Evolutionary conservation across 495 filamentous ascomycete genomes (phyloP).

Genomic region (Thozetella sp.): DNA sequence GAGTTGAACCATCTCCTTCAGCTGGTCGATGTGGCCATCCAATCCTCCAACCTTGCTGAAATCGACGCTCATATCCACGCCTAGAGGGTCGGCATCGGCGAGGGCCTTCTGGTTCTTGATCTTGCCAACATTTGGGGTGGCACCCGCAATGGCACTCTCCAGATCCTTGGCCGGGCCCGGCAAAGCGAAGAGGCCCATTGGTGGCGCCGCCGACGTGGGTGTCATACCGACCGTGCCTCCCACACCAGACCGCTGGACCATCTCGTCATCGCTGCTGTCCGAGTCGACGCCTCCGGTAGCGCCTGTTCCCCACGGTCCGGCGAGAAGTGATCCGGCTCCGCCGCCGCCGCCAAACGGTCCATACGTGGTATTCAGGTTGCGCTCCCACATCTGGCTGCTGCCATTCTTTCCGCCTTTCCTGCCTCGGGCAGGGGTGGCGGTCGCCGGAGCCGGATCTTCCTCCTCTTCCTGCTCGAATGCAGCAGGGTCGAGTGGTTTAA

Average conservation of each 20-base stretch:
- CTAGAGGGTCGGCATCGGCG: slow-evolving; percentile 91
- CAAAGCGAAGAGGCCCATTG: slow-evolving; percentile 27
- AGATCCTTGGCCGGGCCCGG: slow-evolving; percentile 50
- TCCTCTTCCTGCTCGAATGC: slow-evolving; percentile 70
- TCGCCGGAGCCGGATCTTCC: slow-evolving; percentile 50
- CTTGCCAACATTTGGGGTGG: slow-evolving; percentile 85
- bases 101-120: slow-evolving; percentile 75
- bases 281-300: slow-evolving; percentile 83
- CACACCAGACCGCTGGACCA: slow-evolving; percentile 56
- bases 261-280: slow-evolving; percentile 96
- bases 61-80: slow-evolving; percentile 86
- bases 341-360: slow-evolving; percentile 90
- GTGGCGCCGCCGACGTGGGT: slow-evolving; percentile 65
- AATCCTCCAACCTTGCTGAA: slow-evolving; percentile 93
- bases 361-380: slow-evolving; percentile 79
- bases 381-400: slow-evolving; percentile 61
- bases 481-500: slow-evolving; percentile 73
- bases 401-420: slow-evolving; percentile 55
- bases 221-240: slow-evolving; percentile 75
- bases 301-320: slow-evolving; percentile 74
- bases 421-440: slow-evolving; percentile 70
- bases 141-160: slow-evolving; percentile 58
- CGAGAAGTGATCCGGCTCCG: slow-evolving; percentile 71
- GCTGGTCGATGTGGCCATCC: slow-evolving; percentile 87
- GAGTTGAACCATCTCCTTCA: slow-evolving; percentile 97